Percentiles rank a stretch among this genome's conserved stretches.
These are phyloP conservation scores for Discostella stelligeroides DNA, from an alignment of 108 stramenopile species.

Conservation along the genomic window DNA sequence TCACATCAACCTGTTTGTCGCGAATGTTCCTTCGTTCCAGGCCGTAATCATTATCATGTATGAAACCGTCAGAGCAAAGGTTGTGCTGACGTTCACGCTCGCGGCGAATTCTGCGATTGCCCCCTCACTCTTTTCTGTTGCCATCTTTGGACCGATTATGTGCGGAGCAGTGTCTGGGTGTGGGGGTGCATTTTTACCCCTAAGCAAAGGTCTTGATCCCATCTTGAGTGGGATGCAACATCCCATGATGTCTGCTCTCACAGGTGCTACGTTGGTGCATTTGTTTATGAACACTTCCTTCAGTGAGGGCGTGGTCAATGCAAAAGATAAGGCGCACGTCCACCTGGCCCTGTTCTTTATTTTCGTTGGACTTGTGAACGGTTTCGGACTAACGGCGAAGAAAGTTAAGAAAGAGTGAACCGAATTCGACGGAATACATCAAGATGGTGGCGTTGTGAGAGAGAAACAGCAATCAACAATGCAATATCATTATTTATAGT, in stretches of 20 bases:
- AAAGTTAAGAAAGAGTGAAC: constrained; percentile 45
- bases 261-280: constrained; percentile 78
- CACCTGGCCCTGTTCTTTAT: constrained; percentile 79
- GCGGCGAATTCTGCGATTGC: constrained; percentile 73
- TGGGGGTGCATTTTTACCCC: constrained; percentile 87
- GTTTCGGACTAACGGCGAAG: constrained; percentile 31
- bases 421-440: too few relatives aligned
- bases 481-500: too few relatives aligned
- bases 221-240: constrained; percentile 72
- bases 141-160: constrained; percentile 90
- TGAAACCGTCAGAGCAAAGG: constrained; percentile 72
- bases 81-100: constrained; percentile 71
- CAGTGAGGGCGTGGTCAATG: constrained; percentile 67
- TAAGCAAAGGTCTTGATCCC: constrained; percentile 89
- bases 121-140: constrained; percentile 68
- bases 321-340: constrained; percentile 70
- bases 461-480: too few relatives aligned
- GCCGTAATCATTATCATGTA: constrained; percentile 63
- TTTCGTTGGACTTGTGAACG: constrained; percentile 50
- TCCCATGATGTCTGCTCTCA: constrained; percentile 77
- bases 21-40: too few relatives aligned
- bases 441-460: too few relatives aligned
- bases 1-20: neutral
- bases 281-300: constrained; percentile 67
- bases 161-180: constrained; percentile 89